Base-by-base conservation (phyloP, 1,284 basidiomycete species). In the Rhodotorula sp. region DNA sequence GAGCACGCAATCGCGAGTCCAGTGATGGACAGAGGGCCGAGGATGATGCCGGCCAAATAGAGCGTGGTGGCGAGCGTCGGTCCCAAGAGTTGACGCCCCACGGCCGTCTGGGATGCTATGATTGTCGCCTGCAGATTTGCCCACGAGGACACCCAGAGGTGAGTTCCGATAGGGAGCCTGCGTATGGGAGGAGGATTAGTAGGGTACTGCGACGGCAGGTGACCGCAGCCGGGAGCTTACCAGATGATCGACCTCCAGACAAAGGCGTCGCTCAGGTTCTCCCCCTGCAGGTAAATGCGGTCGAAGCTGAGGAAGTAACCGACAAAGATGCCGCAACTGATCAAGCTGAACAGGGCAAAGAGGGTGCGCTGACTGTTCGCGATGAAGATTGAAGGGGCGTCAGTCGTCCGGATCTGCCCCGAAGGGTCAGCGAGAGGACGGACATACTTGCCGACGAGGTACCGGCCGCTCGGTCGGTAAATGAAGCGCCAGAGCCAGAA, bases 201-300 rank as follows among this genome's bases (percentile, higher is more conserved):
- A 2, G 38, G 38, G 38, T 43, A 43, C 38, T 43, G 38, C 38
- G 1, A 43, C 8, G 38, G 38, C 38, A 43, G 38, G 38, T 43
- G 38, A 43, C 38, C 14, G 38, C 10, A 43, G 8, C 38, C 38
- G 38, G 38, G 34, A 34, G 34, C 34, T 31, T 0, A 64, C 60
- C 62, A 70, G 64, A 70, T 66, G n/a, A 70, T 50, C 7, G 28
- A n/a, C 1, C 69, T 49, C 69, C 69, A 70, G 34, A 56, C 60
- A 47, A 54, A 70, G 54, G 28, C 54, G 1, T 55, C 18, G 54
- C 54, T 55, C 21, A n/a, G 54, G 54, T 31, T 8, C 1, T 66
- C 52, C 7, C 56, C 43, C 12, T 52, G 12, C 52, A 63, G 60
- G 47, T 56, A 60, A 10, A 19, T 6, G 2, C 66, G 60, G 7